A percentile compares a stretch with the other conserved stretches of the same genome.
phyloP scores from a whole-genome alignment of 768 basidiomycete species.

The Strobilomyces dryophilus region DNA sequence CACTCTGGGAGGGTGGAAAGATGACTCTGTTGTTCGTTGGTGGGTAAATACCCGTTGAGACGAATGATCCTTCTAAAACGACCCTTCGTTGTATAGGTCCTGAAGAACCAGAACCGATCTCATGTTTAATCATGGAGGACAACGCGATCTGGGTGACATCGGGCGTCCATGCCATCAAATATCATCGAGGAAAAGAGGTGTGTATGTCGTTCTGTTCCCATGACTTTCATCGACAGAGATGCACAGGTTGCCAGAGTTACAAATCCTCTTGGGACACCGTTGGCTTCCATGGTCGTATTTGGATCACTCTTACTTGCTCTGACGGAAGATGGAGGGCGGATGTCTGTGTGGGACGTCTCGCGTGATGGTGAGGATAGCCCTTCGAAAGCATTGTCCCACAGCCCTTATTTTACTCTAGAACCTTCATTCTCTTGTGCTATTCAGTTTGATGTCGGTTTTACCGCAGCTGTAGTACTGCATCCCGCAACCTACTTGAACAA shows the following conservation, averaged over 20 bases:
- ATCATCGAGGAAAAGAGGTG: constrained; percentile 86
- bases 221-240: constrained; percentile 5
- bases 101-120: constrained; percentile 70
- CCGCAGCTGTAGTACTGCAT: constrained; percentile 82
- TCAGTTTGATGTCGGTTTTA: constrained; percentile 78
- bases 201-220: not conserved
- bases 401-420: constrained; percentile 16
- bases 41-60: constrained; percentile 36
- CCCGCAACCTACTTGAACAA: constrained; percentile 98
- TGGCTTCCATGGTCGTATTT: constrained; percentile 73
- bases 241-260: constrained; percentile 47
- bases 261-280: constrained; percentile 57
- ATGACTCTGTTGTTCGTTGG: constrained; percentile 93
- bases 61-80: not conserved
- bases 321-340: constrained; percentile 68
- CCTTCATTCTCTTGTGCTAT: constrained; percentile 47
- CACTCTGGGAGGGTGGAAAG: constrained; percentile 93
- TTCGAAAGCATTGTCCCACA: not conserved
- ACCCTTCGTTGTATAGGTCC: constrained; percentile 54
- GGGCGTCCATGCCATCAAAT: constrained; percentile 67
- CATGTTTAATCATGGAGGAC: constrained; percentile 75
- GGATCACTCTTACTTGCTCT: constrained; percentile 78
- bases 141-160: constrained; percentile 83
- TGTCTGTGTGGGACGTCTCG: constrained; percentile 76
- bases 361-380: constrained; percentile 45